Evolutionary conservation across 352 stramenopile species (phyloP).

Genomic region (Phytophthora hibernalis): DNA sequence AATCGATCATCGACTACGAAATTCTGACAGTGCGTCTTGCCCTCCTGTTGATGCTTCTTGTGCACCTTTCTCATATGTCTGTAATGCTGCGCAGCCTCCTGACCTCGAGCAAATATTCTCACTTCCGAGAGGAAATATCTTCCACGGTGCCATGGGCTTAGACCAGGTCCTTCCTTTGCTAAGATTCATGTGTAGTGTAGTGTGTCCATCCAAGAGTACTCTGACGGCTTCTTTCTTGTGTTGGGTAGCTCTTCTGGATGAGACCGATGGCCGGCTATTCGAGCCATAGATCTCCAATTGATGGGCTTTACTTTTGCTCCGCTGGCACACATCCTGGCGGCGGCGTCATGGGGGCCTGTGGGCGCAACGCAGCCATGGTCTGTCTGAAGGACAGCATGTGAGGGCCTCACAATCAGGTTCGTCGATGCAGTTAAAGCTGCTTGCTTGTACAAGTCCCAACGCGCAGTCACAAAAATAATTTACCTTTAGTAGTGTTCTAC

Average conservation of each 20-base stretch:
- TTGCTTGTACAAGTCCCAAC: no score
- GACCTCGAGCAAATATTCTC: constrained; percentile 91
- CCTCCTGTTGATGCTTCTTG: neutral
- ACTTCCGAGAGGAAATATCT: constrained; percentile 90
- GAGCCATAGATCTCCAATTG: constrained; percentile 84
- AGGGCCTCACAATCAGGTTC: neutral
- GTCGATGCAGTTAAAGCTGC: neutral
- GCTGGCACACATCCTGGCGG: constrained; percentile 89
- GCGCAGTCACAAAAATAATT: constrained; percentile 45
- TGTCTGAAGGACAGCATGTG: constrained; percentile 61
- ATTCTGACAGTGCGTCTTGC: constrained; percentile 73
- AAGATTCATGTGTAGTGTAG: no score
- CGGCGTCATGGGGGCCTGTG: constrained; percentile 92
- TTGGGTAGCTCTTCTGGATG: constrained; percentile 83
- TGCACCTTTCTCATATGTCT: neutral
- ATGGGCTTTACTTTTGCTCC: constrained; percentile 85
- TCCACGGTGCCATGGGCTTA: constrained; percentile 90
- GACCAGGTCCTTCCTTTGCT: constrained; percentile 62
- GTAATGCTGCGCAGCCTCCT: constrained; percentile 54
- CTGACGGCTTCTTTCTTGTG: neutral
- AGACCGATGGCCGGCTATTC: constrained; percentile 85
- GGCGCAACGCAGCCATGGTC: constrained; percentile 83
- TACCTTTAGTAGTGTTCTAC: constrained; percentile 47
- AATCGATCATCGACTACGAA: constrained; percentile 86
- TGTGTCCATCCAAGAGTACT: neutral